phyloP scores from a whole-genome alignment of 2,329 filamentous ascomycete species.

The Zarea fungicola region DNA sequence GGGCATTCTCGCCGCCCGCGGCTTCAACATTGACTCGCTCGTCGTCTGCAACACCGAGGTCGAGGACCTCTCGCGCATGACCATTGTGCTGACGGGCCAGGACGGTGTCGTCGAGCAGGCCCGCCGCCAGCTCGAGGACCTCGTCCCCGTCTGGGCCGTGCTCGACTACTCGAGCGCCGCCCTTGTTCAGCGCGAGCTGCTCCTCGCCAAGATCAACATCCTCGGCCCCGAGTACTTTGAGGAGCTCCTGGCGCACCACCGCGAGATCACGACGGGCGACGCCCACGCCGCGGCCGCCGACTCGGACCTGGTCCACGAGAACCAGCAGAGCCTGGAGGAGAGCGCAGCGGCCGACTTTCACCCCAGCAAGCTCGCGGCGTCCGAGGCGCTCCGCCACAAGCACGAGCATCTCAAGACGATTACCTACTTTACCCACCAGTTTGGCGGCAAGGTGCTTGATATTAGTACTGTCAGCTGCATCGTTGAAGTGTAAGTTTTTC shows the following conservation, averaged over 20 bases:
- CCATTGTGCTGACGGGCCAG: constrained; percentile 92
- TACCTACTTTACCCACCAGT: constrained; percentile 94
- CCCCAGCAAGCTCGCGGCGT: constrained; percentile 77
- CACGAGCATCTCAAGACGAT: constrained; percentile 96
- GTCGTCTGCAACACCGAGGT: constrained; percentile 98
- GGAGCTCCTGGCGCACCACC: constrained; percentile 90
- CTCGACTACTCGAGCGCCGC: constrained; percentile 91
- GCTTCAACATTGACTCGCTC: constrained; percentile 98
- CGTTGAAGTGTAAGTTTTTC: constrained; percentile 78
- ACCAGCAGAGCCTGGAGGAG: constrained; percentile 39
- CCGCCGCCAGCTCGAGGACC: constrained; percentile 86
- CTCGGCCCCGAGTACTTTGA: constrained; percentile 97
- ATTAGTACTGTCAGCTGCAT: constrained; percentile 99
- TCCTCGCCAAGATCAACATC: constrained; percentile 94
- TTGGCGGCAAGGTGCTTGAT: constrained; percentile 94
- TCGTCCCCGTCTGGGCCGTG: constrained; percentile 97
- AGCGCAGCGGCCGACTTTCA: constrained; percentile 66
- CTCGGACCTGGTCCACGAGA: constrained; percentile 29
- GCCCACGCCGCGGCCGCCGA: constrained; percentile 39
- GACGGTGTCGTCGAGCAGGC: constrained; percentile 98
- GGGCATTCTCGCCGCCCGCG: constrained; percentile 88
- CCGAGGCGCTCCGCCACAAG: constrained; percentile 90
- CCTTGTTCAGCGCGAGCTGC: constrained; percentile 89
- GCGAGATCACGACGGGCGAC: constrained; percentile 65
- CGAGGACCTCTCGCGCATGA: constrained; percentile 95